These are phyloP conservation scores for Ganoderma multipileum DNA, from an alignment of 1,284 basidiomycete genomes.

Conservation along the genomic window DNA sequence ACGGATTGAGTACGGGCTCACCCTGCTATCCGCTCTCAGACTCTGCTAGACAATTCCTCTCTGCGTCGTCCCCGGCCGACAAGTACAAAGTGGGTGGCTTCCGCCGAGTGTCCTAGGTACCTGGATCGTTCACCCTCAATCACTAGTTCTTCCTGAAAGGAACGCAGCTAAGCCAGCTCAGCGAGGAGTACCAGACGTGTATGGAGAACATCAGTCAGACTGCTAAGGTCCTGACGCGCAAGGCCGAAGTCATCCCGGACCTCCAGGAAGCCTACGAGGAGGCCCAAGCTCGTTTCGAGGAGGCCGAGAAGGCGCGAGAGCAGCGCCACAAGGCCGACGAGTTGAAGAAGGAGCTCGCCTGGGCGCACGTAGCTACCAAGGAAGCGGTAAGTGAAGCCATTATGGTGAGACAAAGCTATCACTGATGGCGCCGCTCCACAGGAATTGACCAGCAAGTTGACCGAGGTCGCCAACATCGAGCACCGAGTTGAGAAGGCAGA, in stretches of 20 bases:
- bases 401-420: too few species aligned
- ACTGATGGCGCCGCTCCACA: conserved; percentile 27
- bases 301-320: conserved; percentile 76
- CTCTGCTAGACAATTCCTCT: conserved; percentile 79
- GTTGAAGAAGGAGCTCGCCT: conserved; percentile 85
- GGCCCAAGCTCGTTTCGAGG: conserved; percentile 68
- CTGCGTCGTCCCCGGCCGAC: conserved; percentile 82
- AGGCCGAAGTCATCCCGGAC: conserved; percentile 78
- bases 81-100: conserved; percentile 84
- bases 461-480: conserved; percentile 55
- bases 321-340: conserved; percentile 73
- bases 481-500: conserved; percentile 59
- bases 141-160: conserved; percentile 91
- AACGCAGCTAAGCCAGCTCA: conserved; percentile 90
- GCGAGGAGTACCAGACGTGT: conserved; percentile 85
- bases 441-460: conserved; percentile 61
- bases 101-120: background rate
- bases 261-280: conserved; percentile 67
- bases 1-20: background rate
- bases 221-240: conserved; percentile 66
- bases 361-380: conserved; percentile 86
- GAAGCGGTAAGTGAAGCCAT: conserved; percentile 52
- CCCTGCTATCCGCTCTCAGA: conserved; percentile 37
- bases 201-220: conserved; percentile 76
- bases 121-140: background rate